Evolutionary conservation across 441 rosid genomes (phyloP), one percentile per base, ranked within the genome.

Genomic region (Adansonia madagascariensis): DNA sequence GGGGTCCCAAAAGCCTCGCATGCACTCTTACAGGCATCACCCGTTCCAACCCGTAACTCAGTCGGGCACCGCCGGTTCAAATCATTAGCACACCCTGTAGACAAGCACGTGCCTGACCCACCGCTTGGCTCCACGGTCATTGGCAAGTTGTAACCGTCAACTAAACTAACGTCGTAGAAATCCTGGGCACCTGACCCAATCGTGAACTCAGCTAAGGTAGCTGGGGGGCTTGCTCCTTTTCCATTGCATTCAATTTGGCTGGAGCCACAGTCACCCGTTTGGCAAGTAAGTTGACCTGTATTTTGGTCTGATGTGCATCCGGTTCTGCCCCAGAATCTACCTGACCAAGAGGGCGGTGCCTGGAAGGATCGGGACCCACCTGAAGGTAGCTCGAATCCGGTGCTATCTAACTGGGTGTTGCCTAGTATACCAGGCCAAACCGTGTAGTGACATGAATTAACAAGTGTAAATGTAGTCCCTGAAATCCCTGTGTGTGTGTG

Each of bases 271-370:
- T 90, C 91, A 0, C 82, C 94, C 20, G 88, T 84, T 75, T 55
- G 49, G 50, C 90, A 90, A 7, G 77, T 76, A 3, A 85, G 80
- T 17, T 83, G 86, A 55, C 86, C 84, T 2, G 91, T 82, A 12
- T 57, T 77, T 0, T 84, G 77, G 80, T 89, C 86, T 44, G 83
- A 84, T 18, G 77, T 75, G 84, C 94, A 89, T 20, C 86, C 86
- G 15, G 88, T 89, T 78, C 91, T 52, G 41, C 84, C 92, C 94
- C 91, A 90, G 76, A 89, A 87, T 57, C 92, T 80, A 63, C 94
- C 91, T 10, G 90, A 88, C 92, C 91, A 90, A 73, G 77, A 75
- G 1, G 85, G 65, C 0, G 89, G 85, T 46, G 88, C 84, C 79
- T 85, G 86, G 73, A 89, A 78, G 0, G 89, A 81, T 8, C 85